These are phyloP conservation scores for Tuctoria greenei DNA, from an alignment of 176 grass and related monocot genomes.

Conservation along the genomic window DNA sequence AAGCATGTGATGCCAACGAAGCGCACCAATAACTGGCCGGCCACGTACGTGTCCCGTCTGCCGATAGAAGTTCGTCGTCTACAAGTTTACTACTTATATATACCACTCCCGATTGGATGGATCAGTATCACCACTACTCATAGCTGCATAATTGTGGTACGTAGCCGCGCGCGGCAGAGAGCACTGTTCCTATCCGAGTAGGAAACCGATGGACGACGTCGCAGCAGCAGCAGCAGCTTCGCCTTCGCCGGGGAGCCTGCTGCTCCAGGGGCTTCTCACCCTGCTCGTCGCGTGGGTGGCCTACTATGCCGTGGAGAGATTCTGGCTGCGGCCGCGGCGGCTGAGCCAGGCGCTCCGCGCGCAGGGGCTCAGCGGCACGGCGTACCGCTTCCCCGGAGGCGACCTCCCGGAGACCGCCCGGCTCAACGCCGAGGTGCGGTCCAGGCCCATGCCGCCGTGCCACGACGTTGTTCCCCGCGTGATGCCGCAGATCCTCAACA, in stretches of 20 bases:
- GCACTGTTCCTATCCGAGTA: not conserved
- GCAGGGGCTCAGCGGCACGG: constrained; percentile 62
- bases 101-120: not conserved
- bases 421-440: constrained; percentile 46
- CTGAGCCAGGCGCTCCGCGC: constrained; percentile 44
- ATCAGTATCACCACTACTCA: not conserved
- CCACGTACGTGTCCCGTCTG: not conserved
- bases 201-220: constrained; percentile 8
- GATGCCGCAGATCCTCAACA: constrained; percentile 21
- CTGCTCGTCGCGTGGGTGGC: constrained; percentile 28
- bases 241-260: constrained; percentile 17
- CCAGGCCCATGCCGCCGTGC: constrained; percentile 58
- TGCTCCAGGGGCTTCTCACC: constrained; percentile 4
- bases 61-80: not conserved
- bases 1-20: constrained; percentile 29
- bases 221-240: not conserved
- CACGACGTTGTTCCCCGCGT: constrained; percentile 56
- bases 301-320: constrained; percentile 15
- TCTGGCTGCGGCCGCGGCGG: constrained; percentile 49
- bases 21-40: not conserved
- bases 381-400: constrained; percentile 44
- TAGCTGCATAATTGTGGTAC: not conserved
- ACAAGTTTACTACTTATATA: not conserved
- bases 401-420: constrained; percentile 51
- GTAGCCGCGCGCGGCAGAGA: no score